phyloP scores from a whole-genome alignment of 78 protist species.

The Neovahlkampfia damariscottae region DNA sequence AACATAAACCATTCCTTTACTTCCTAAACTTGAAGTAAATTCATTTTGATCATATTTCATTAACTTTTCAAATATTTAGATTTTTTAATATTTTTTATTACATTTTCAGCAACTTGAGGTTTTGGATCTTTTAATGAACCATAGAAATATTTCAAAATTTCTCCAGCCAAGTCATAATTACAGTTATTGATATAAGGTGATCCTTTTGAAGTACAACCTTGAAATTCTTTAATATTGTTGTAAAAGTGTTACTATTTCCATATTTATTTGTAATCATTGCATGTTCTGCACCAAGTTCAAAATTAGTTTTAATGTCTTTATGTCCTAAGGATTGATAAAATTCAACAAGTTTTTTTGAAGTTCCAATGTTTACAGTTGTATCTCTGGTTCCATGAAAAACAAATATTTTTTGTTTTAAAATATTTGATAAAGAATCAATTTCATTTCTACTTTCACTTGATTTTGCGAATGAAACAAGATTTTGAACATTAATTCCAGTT shows the following conservation, averaged over 20 bases:
- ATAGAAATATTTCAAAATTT: background rate
- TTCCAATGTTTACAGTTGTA: background rate
- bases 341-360: background rate
- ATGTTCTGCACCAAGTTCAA: conserved; percentile 21
- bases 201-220: conserved; percentile 15
- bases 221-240: background rate
- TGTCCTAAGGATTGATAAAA: background rate
- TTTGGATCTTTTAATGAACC: background rate
- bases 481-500: background rate
- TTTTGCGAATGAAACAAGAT: background rate
- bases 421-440: conserved; percentile 1
- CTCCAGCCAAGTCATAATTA: conserved; percentile 22
- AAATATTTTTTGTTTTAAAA: background rate
- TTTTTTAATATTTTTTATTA: background rate
- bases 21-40: background rate
- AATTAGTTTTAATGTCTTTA: background rate
- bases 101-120: conserved; percentile 4
- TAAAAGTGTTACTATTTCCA: too few relatives aligned
- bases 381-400: conserved; percentile 1
- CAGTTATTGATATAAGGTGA: conserved; percentile 35
- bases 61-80: background rate
- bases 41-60: background rate
- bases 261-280: background rate
- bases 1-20: background rate
- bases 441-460: background rate